phyloP scores from a whole-genome alignment of 495 filamentous ascomycete genomes.

The Hypoxylon fuscum region DNA sequence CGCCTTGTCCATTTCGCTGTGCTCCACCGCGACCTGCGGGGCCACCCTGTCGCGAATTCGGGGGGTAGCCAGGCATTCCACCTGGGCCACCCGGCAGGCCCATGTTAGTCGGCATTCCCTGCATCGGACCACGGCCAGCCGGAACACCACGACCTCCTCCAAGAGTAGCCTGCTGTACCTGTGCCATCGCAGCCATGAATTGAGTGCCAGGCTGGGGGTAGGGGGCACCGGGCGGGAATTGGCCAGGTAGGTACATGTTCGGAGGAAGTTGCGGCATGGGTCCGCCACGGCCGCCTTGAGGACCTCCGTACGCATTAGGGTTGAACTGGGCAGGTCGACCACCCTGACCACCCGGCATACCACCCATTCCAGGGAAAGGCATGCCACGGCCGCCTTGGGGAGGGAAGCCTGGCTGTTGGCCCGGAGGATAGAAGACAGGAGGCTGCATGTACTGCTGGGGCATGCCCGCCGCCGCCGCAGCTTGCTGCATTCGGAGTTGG shows the following conservation, averaged over 20 bases:
- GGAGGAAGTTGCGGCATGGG: conserved; percentile 78
- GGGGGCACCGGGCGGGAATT: conserved; percentile 73
- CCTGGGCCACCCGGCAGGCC: conserved; percentile 58
- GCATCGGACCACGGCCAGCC: conserved; percentile 78
- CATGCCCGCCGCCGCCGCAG: conserved; percentile 90
- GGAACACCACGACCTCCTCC: conserved; percentile 75
- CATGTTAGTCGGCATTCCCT: conserved; percentile 69
- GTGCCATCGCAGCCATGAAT: conserved; percentile 70
- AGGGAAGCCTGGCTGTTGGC: conserved; percentile 80
- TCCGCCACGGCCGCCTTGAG: conserved; percentile 85
- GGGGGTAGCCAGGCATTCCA: conserved; percentile 72
- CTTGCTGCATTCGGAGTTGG: conserved; percentile 97
- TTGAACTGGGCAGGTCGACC: conserved; percentile 83
- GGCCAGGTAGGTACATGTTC: conserved; percentile 77
- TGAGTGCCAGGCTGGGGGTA: conserved; percentile 60
- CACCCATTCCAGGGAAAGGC: conserved; percentile 86
- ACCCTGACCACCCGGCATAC: conserved; percentile 80
- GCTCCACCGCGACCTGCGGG: conserved; percentile 53
- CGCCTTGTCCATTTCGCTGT: conserved; percentile 48
- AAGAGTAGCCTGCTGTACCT: conserved; percentile 69
- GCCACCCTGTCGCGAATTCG: conserved; percentile 57
- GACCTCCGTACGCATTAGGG: conserved; percentile 76
- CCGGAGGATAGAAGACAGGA: conserved; percentile 86
- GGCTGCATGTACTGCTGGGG: conserved; percentile 85
- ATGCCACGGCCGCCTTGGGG: conserved; percentile 79